Conservation (phyloP, 345 rosid species). For the Eucalyptus shirleyi region DNA sequence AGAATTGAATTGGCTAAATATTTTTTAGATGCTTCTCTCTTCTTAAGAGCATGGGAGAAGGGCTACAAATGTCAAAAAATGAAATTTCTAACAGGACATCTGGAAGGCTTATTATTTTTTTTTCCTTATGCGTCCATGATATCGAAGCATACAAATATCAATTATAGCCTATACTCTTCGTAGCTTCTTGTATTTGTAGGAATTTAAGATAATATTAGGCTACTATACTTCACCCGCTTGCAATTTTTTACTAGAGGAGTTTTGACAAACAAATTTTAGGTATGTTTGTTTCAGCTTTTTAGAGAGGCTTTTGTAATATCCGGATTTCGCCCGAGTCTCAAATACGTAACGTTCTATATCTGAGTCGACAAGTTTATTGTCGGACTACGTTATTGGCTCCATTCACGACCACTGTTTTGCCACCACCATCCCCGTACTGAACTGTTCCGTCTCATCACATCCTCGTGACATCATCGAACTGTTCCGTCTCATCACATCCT, state of each 20-base stretch:
- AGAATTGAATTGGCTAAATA: not conserved
- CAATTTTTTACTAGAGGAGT: not conserved
- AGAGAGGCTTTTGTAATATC: too few relatives aligned
- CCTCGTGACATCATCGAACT: too few relatives aligned
- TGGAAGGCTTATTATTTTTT: not conserved
- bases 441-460: too few relatives aligned
- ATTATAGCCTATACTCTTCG: not conserved
- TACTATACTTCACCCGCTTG: not conserved
- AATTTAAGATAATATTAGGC: not conserved
- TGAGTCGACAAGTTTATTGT: too few relatives aligned
- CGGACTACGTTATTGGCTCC: too few relatives aligned
- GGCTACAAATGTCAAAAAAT: not conserved
- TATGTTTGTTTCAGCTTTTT: too few relatives aligned
- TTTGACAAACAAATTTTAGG: not conserved
- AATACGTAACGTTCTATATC: too few relatives aligned
- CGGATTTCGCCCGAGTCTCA: accelerated
- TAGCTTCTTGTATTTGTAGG: not conserved
- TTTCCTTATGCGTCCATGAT: not conserved
- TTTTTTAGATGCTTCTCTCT: not conserved
- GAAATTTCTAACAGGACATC: not conserved
- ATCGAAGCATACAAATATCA: not conserved
- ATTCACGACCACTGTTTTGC: too few relatives aligned
- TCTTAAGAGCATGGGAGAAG: too few relatives aligned
- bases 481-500: too few relatives aligned
- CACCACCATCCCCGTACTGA: too few relatives aligned